These are phyloP conservation scores for Neurospora sp. DNA, from an alignment of 2,329 filamentous ascomycete species.

Conservation along the genomic window DNA sequence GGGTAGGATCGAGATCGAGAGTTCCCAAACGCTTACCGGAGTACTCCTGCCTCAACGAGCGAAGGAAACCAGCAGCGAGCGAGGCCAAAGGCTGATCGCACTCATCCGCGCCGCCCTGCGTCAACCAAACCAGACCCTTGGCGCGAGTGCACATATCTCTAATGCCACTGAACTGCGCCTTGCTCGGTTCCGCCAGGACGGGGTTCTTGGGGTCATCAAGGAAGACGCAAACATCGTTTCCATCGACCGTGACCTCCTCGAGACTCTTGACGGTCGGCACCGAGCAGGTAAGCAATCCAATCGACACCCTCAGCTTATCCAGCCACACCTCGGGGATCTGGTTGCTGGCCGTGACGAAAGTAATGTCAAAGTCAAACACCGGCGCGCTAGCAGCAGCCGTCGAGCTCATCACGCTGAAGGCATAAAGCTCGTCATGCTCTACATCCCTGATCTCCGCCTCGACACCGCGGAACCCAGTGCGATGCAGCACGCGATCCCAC, in stretches of 20 bases:
- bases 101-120: conserved; percentile 10
- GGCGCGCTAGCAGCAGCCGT: conserved; percentile 6
- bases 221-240: conserved; percentile 13
- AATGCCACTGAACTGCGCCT: conserved; percentile 9
- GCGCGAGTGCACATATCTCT: conserved; percentile 11
- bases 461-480: conserved; percentile 16
- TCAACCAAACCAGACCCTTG: conserved; percentile 16
- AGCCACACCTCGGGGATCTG: conserved; percentile 8
- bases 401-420: conserved; percentile 15
- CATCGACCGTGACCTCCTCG: conserved; percentile 2
- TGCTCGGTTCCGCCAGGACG: conserved; percentile 7
- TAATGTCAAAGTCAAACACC: conserved; percentile 13
- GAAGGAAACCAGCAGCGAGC: conserved; percentile 13
- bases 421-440: conserved; percentile 15
- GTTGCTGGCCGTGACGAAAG: conserved; percentile 7
- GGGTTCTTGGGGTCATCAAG: conserved; percentile 12
- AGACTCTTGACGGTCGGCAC: conserved; percentile 11
- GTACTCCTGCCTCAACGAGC: conserved; percentile 16
- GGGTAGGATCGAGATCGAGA: conserved; percentile 12
- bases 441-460: conserved; percentile 17
- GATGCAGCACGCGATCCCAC: conserved; percentile 19
- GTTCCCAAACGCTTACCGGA: conserved; percentile 10
- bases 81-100: conserved; percentile 5
- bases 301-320: conserved; percentile 12
- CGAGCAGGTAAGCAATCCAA: conserved; percentile 13